Conservation (phyloP, 1,139 yeast species). For the Sugiyamaella novakii region DNA sequence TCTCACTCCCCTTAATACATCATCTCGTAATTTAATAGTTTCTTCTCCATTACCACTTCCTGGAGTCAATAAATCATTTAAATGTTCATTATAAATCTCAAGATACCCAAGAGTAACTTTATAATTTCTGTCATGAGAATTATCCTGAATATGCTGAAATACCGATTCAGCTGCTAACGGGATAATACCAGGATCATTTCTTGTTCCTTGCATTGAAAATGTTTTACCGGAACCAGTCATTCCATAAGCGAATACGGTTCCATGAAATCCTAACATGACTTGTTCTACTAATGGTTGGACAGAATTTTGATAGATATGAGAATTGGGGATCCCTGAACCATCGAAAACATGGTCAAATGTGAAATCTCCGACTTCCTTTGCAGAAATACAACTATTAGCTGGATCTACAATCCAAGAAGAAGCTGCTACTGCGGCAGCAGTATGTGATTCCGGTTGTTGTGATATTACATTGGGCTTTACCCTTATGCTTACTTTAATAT, state of each 20-base stretch:
- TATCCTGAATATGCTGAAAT: conserved; percentile 52
- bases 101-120: conserved; percentile 67
- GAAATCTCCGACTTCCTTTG: conserved; percentile 49
- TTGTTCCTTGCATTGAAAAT: conserved; percentile 80
- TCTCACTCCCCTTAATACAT: conserved; percentile 67
- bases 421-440: conserved; percentile 3
- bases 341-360: conserved; percentile 76
- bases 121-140: conserved; percentile 41
- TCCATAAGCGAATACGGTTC: conserved; percentile 84
- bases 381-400: conserved; percentile 26
- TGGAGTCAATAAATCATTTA: conserved; percentile 64
- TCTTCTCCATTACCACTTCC: conserved; percentile 24
- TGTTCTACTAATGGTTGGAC: conserved; percentile 66
- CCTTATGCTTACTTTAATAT: conserved; percentile 43
- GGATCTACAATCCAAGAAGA: conserved; percentile 21
- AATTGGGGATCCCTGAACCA: conserved; percentile 48
- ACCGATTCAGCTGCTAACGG: conserved; percentile 71
- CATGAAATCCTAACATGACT: conserved; percentile 79
- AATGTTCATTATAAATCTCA: conserved; percentile 88
- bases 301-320: conserved; percentile 60
- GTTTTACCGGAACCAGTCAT: conserved; percentile 98
- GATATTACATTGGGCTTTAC: conserved; percentile 37
- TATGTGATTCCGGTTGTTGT: conserved; percentile 4
- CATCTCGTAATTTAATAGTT: conserved; percentile 77
- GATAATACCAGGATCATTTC: conserved; percentile 72